Conservation (phyloP, 2,329 filamentous ascomycete genomes). For the Penicillium sclerotiorum region DNA sequence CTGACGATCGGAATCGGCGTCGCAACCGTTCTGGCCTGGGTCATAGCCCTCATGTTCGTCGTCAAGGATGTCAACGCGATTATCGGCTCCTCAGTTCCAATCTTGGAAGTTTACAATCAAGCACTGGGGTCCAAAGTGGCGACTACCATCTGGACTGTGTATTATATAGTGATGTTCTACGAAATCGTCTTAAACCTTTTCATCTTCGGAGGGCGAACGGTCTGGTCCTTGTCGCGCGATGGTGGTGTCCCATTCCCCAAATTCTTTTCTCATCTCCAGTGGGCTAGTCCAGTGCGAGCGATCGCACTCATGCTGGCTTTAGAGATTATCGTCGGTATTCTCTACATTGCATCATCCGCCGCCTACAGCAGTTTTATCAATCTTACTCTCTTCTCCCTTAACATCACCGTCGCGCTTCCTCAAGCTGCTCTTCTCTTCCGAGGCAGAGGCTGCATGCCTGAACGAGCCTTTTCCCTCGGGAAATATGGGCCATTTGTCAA, state of each 20-base stretch:
- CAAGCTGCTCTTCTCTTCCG: slow-evolving; percentile 47
- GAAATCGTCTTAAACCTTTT: slow-evolving; percentile 35
- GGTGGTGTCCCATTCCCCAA: slow-evolving; percentile 19
- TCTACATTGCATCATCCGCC: slow-evolving; percentile 35
- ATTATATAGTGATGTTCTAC: slow-evolving; percentile 38
- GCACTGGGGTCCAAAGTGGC: slow-evolving; percentile 14
- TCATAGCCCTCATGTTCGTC: slow-evolving; percentile 23
- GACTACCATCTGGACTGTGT: slow-evolving; percentile 20
- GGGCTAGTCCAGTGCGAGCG: slow-evolving; percentile 41
- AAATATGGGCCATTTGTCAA: neutral
- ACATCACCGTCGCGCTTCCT: slow-evolving; percentile 45
- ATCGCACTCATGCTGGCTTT: slow-evolving; percentile 45
- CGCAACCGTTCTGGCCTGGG: slow-evolving; percentile 20
- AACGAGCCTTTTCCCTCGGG: neutral
- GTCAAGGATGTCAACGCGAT: slow-evolving; percentile 21
- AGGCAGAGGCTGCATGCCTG: slow-evolving; percentile 21
- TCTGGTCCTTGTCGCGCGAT: slow-evolving; percentile 14
- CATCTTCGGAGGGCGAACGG: slow-evolving; percentile 14
- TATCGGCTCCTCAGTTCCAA: slow-evolving; percentile 17
- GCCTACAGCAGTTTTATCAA: slow-evolving; percentile 47
- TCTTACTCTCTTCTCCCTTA: slow-evolving; percentile 37
- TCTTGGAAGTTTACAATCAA: slow-evolving; percentile 23
- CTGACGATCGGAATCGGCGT: slow-evolving; percentile 24
- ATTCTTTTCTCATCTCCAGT: slow-evolving; percentile 19
- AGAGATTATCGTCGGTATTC: slow-evolving; percentile 38